Conservation (phyloP, 345 rosid genomes). For the Gossypioides kirkii region DNA sequence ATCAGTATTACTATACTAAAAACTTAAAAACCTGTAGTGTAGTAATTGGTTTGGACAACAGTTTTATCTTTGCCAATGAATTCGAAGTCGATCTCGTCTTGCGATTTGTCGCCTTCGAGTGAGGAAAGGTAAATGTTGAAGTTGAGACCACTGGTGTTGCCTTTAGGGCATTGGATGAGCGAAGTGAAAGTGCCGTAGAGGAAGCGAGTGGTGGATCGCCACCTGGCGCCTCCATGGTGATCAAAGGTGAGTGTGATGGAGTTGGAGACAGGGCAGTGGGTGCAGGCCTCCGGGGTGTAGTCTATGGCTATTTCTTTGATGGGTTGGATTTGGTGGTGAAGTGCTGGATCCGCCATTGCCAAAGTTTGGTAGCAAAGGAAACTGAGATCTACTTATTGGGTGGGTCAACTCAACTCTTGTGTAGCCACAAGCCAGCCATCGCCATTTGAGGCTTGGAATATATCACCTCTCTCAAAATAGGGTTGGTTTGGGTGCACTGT, state of each 20-base stretch:
- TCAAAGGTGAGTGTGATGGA: conserved; percentile 50
- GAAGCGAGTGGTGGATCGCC: conserved; percentile 59
- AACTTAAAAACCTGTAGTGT: conserved; percentile 34
- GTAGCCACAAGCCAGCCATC: background rate
- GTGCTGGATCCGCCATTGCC: conserved; percentile 45
- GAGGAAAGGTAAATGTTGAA: conserved; percentile 60
- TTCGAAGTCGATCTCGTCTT: conserved; percentile 66
- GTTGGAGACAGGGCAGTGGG: conserved; percentile 41
- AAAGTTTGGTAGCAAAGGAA: background rate
- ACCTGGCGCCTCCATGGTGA: conserved; percentile 56
- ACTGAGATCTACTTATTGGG: background rate
- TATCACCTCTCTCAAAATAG: background rate
- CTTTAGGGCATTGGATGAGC: conserved; percentile 44
- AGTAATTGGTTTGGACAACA: conserved; percentile 46
- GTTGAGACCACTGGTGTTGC: conserved; percentile 63
- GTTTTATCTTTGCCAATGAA: conserved; percentile 55
- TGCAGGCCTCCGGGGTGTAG: conserved; percentile 58
- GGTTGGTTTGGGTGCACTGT: no score
- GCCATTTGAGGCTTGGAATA: background rate
- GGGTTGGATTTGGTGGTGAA: conserved; percentile 37
- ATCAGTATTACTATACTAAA: background rate
- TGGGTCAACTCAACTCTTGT: background rate
- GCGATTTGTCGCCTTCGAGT: conserved; percentile 61
- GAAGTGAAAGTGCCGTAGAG: conserved; percentile 54
- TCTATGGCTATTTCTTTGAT: conserved; percentile 51